Evolutionary conservation across 169 alveolate species (phyloP).

Genomic region (Plasmodium knowlesi): DNA sequence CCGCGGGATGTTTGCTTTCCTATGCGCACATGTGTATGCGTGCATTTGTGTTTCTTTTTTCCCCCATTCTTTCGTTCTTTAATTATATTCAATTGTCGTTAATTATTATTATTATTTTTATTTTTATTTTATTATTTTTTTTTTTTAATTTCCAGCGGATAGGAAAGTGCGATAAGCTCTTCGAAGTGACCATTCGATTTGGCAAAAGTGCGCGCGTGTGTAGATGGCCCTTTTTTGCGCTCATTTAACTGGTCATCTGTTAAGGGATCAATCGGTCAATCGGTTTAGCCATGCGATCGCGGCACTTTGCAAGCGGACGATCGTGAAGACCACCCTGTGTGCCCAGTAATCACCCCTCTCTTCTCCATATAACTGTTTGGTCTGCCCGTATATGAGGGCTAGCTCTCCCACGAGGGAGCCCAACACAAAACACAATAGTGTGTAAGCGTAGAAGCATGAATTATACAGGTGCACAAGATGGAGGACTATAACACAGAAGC

Average conservation of each 20-base stretch:
- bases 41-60: neutral
- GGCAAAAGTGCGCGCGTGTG: neutral
- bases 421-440: neutral
- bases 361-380: neutral
- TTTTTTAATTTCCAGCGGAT: neutral
- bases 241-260: neutral
- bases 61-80: neutral
- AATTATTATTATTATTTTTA: too few species aligned
- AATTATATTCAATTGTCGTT: too few species aligned
- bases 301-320: too few species aligned
- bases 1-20: neutral
- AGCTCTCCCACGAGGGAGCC: neutral
- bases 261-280: too few species aligned
- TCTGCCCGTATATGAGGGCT: neutral
- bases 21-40: neutral
- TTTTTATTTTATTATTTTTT: too few species aligned
- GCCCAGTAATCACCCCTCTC: neutral
- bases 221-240: neutral
- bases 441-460: neutral
- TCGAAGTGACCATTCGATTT: neutral
- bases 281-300: too few species aligned
- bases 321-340: too few species aligned
- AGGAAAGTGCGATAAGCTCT: neutral
- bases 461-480: neutral
- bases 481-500: conserved; percentile 29